Evolutionary conservation across 2,329 filamentous ascomycete species (phyloP).

Genomic region (Emergomyces orientalis): DNA sequence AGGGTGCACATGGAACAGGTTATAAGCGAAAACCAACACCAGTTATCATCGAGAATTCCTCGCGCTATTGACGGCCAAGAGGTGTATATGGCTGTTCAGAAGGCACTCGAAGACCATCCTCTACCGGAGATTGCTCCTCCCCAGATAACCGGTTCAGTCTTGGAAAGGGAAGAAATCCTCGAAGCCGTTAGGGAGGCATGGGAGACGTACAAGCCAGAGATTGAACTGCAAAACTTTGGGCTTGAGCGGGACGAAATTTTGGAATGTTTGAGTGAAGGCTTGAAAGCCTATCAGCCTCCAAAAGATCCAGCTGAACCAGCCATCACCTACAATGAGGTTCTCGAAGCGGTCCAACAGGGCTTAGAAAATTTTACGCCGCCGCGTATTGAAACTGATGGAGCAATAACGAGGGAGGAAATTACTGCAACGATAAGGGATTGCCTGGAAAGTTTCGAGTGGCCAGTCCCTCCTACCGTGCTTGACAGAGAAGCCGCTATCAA

Average conservation of each 20-base stretch:
- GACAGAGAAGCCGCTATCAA: conserved; percentile 16
- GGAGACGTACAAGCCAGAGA: conserved; percentile 90
- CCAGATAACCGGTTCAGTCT: conserved; percentile 40
- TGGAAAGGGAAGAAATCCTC: conserved; percentile 74
- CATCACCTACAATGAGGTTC: conserved; percentile 74
- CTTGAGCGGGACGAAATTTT: conserved; percentile 85
- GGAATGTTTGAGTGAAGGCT: conserved; percentile 73
- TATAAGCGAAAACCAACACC: conserved; percentile 63
- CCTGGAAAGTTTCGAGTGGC: conserved; percentile 74
- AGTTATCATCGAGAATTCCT: conserved; percentile 55
- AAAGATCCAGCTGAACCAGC: conserved; percentile 40
- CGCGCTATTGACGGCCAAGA: conserved; percentile 67
- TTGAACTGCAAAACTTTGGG: conserved; percentile 81
- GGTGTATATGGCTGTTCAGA: conserved; percentile 74
- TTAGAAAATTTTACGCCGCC: conserved; percentile 72
- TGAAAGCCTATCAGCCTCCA: conserved; percentile 59
- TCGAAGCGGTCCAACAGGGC: conserved; percentile 75
- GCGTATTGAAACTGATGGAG: conserved; percentile 57
- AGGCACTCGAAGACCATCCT: conserved; percentile 52
- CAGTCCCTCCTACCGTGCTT: conserved; percentile 42
- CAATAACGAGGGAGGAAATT: conserved; percentile 71
- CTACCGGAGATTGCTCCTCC: conserved; percentile 51
- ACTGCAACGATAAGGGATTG: conserved; percentile 76
- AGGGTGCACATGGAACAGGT: conserved; percentile 75
- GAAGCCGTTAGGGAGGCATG: conserved; percentile 81